Evolutionary conservation across 1,284 basidiomycete species (phyloP).

Genomic region (Sparassis latifolia): DNA sequence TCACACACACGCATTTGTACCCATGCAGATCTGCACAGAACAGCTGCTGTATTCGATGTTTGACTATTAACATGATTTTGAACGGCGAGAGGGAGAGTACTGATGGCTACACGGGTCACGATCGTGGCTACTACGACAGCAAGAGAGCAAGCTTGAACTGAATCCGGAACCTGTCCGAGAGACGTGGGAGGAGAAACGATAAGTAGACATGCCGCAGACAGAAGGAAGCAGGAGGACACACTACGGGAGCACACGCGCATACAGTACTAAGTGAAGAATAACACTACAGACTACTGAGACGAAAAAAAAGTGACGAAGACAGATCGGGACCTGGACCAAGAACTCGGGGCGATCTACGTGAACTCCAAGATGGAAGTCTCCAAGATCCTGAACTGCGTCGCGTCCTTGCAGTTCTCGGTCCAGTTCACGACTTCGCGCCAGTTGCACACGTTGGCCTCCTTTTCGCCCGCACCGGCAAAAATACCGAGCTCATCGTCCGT

Average conservation of each 20-base stretch:
- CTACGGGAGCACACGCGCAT: slow-evolving; percentile 1
- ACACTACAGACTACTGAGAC: slow-evolving; percentile 15
- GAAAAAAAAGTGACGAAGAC: background rate
- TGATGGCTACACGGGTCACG: slow-evolving; percentile 8
- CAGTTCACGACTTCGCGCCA: slow-evolving; percentile 75
- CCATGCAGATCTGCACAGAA: no score
- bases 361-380: slow-evolving; percentile 75
- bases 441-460: slow-evolving; percentile 71
- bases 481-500: slow-evolving; percentile 69
- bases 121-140: slow-evolving; percentile 10
- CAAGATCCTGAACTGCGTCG: slow-evolving; percentile 63
- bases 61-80: no score
- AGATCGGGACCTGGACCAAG: background rate
- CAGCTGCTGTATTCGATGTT: no score
- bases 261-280: slow-evolving; percentile 21
- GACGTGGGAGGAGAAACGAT: slow-evolving; percentile 1
- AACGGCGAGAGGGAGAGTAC: no score
- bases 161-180: slow-evolving; percentile 4
- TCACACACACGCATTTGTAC: no score
- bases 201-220: slow-evolving; percentile 1
- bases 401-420: slow-evolving; percentile 70
- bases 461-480: slow-evolving; percentile 74
- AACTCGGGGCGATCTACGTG: slow-evolving; percentile 13
- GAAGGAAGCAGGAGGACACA: background rate
- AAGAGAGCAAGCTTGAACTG: slow-evolving; percentile 3